Evolutionary conservation across 2,329 filamentous ascomycete species (phyloP), one percentile per base, ranked within the genome.

Genomic region (Phyllosticta ampelicida): DNA sequence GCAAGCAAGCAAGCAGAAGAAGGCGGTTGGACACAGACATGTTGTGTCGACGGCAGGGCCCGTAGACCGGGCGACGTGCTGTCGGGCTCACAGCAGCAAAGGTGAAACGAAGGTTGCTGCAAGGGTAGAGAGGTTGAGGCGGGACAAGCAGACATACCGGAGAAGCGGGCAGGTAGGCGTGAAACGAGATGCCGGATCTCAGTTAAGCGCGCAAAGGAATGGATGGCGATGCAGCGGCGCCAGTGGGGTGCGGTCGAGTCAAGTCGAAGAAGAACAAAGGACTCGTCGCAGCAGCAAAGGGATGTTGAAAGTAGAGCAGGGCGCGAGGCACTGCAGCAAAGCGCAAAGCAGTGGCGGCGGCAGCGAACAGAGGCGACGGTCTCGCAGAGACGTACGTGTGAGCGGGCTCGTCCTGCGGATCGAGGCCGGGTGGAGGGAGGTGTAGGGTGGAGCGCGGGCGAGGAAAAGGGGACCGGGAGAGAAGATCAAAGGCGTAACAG

Each of bases 121-220:
- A 26, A 44, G 54, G 51, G 36, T 23, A 53, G 49, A 30, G 50
- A 48, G 29, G 57, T 30, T 30, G 48, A 54, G 58, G 59, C 54
- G 28, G 53, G 57, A 52, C 36, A 53, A 59, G n/a, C 49, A 56
- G 53, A 71, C 70, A 63, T 66, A 73, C 70, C 69, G 65, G 65
- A 53, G 19, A 60, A 44, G 59, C 36, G 54, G 63, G 58, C 62
- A 65, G 63, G 66, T 61, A 63, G 65, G 36, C 61, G 68, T 65
- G 67, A 64, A 67, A 70, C 66, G 70, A 73, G 70, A 73, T 73
- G 67, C 71, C 71, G 71, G 71, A 70, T 73, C 71, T 72, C 71
- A 66, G 66, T 20, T 61, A 72, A 70, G 70, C 70, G 69, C 70
- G 65, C 65, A 66, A 70, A 66, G 61, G 70, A 72, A 68, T 65